These are phyloP conservation scores for Takashimella tepidaria DNA, from an alignment of 1,284 basidiomycete species.

Conservation along the genomic window DNA sequence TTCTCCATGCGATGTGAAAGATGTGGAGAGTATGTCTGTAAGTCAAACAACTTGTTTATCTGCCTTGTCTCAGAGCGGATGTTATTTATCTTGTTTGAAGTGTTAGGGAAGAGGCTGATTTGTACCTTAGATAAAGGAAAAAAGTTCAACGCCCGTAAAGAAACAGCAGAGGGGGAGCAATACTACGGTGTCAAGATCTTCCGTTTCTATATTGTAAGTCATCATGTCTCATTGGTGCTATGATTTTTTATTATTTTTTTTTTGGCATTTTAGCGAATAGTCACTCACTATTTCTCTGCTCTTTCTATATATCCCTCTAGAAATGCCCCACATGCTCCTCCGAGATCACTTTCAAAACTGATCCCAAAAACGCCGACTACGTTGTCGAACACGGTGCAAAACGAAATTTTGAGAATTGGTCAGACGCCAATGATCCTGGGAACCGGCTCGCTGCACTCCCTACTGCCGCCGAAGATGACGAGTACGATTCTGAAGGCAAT, in stretches of 20 bases:
- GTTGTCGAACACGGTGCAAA: conserved; percentile 85
- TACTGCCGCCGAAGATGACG: conserved; percentile 43
- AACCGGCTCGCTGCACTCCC: conserved; percentile 38
- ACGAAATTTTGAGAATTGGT: conserved; percentile 74
- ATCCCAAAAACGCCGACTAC: conserved; percentile 97
- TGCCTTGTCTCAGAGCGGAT: not conserved
- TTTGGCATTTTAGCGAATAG: conserved; percentile 19
- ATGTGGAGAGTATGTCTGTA: conserved; percentile 96
- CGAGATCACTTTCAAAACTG: conserved; percentile 99
- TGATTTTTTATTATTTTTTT: conserved; percentile 69
- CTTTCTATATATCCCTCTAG: conserved; percentile 22
- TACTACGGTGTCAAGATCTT: conserved; percentile 89
- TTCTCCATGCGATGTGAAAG: conserved; percentile 97
- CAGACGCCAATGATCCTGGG: conserved; percentile 28
- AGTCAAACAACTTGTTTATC: conserved; percentile 20
- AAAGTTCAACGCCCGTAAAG: conserved; percentile 99
- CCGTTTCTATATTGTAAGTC: conserved; percentile 49
- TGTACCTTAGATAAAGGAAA: conserved; percentile 65
- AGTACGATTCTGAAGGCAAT: conserved; percentile 63
- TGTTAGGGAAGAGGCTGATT: not conserved
- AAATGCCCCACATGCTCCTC: conserved; percentile 83
- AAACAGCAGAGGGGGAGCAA: conserved; percentile 92
- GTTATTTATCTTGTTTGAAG: not conserved
- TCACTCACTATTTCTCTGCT: conserved; percentile 1
- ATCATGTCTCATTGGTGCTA: too few relatives aligned